A percentile compares a stretch with the other conserved stretches of the same genome.
Conservation (phyloP, 306 rosid species). For the Ormosia semicastrata region DNA sequence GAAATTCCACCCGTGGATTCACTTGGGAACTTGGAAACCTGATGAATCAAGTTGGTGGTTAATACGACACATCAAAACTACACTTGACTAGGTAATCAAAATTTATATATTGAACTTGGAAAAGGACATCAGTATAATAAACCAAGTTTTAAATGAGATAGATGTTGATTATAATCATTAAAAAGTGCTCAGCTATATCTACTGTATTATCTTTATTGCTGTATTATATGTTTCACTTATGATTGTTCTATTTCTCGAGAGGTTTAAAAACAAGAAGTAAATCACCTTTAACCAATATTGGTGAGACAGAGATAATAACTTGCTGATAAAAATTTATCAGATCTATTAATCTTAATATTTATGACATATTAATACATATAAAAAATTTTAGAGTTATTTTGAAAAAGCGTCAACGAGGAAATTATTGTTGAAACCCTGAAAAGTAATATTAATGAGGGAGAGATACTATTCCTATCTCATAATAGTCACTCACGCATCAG, state of each 20-base stretch:
- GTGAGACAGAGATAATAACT: neutral
- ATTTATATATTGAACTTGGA: slow-evolving; percentile 1
- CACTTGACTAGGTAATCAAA: neutral
- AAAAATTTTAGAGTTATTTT: too few species aligned
- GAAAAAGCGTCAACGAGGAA: too few species aligned
- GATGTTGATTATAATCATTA: neutral
- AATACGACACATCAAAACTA: slow-evolving; percentile 7
- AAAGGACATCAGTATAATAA: neutral
- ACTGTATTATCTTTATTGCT: neutral
- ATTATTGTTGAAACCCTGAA: too few species aligned
- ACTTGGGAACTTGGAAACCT: slow-evolving; percentile 15
- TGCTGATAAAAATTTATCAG: too few species aligned
- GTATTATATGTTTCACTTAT: neutral
- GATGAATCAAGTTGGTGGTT: slow-evolving; percentile 1
- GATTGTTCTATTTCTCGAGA: neutral
- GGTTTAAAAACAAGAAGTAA: neutral
- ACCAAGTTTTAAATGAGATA: neutral
- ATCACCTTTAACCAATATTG: neutral
- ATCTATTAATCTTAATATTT: too few species aligned
- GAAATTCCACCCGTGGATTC: slow-evolving; percentile 52
- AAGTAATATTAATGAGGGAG: too few species aligned
- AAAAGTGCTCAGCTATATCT: neutral
- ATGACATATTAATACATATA: too few species aligned
- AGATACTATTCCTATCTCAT: too few species aligned
- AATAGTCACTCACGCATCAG: too few species aligned